Evolutionary conservation across 1,139 yeast genomes (phyloP), one percentile per base, ranked within the genome.

Genomic region (Scheffersomyces lignicola): DNA sequence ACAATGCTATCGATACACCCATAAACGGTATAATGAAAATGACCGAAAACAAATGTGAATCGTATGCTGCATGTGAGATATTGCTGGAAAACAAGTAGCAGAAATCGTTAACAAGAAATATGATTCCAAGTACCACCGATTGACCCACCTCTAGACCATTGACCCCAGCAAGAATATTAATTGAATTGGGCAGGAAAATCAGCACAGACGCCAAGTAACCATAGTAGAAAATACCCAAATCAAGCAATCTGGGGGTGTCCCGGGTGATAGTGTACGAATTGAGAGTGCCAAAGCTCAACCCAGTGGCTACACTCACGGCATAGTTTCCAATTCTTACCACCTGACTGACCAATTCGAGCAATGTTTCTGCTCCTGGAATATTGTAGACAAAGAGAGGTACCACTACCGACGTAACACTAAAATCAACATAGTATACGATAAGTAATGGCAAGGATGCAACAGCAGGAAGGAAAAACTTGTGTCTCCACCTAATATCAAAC

Each of bases 131-230:
- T 0, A 92, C 83, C 10, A 92, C 73, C 23, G 95, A 81, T 60
- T 92, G 98, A 15, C 97, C 97, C 9, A 89, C 97, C 60, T 92
- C 99, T 29, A 92, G 69, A 0, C 99, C 99, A 56, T 92, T 92
- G 36, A 92, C 78, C 3, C 99, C 99, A 0, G 99, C 99, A 31
- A 90, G 69, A 37, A 92, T 92, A 57, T 92, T 92, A 59, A 92
- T 90, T n/a, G 97, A 85, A 56, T 92, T 92, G 17, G 99, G 97
- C 47, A 97, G 85, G 56, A 92, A 92, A 32, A 92, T 90, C 4
- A 96, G 83, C 36, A 92, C 79, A 0, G 96, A 75, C 0, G 87
- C 87, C 98, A 92, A 92, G 65, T 92, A 92, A 14, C 65, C 66
- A 55, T 92, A 92, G 64, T 92, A 92, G 29, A 85, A 62, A 22